Evolutionary conservation across 73 alveolate genomes (phyloP).

Genomic region (Halteria grandinella): DNA sequence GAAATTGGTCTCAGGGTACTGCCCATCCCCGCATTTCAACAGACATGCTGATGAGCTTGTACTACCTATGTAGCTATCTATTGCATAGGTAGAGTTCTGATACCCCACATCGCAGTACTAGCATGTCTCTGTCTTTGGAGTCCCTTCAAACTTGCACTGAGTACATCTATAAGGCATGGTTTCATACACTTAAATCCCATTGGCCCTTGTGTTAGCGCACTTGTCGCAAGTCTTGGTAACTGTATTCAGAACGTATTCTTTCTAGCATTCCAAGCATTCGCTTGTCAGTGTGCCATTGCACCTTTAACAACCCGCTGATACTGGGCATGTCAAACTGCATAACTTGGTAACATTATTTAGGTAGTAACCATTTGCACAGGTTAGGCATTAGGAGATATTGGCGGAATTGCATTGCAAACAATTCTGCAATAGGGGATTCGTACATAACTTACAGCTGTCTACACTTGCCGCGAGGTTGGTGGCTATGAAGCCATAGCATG

Average conservation of each 20-base stretch:
- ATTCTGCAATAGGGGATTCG: background rate
- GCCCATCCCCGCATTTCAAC: conserved; percentile 7
- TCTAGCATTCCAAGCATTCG: conserved; percentile 6
- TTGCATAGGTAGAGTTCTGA: conserved; percentile 20
- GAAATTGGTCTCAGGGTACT: conserved; percentile 15
- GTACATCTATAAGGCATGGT: conserved; percentile 36
- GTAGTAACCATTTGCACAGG: conserved; percentile 36
- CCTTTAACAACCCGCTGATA: background rate
- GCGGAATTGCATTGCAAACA: conserved; percentile 40
- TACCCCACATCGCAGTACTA: conserved; percentile 20
- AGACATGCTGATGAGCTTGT: background rate
- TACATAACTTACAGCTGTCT: conserved; percentile 19
- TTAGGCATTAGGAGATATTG: background rate
- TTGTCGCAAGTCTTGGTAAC: background rate
- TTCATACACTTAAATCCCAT: background rate
- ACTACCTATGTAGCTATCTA: background rate
- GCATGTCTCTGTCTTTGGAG: background rate
- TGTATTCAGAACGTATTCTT: background rate
- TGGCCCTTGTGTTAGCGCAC: background rate
- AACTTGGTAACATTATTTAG: conserved; percentile 17
- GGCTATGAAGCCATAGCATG: conserved; percentile 47
- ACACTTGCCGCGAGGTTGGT: background rate
- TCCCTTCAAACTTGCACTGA: background rate
- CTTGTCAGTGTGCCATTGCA: conserved; percentile 15
- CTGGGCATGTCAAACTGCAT: background rate